phyloP scores from a whole-genome alignment of 2,329 filamentous ascomycete genomes.

The Daldinia eschscholtzii region DNA sequence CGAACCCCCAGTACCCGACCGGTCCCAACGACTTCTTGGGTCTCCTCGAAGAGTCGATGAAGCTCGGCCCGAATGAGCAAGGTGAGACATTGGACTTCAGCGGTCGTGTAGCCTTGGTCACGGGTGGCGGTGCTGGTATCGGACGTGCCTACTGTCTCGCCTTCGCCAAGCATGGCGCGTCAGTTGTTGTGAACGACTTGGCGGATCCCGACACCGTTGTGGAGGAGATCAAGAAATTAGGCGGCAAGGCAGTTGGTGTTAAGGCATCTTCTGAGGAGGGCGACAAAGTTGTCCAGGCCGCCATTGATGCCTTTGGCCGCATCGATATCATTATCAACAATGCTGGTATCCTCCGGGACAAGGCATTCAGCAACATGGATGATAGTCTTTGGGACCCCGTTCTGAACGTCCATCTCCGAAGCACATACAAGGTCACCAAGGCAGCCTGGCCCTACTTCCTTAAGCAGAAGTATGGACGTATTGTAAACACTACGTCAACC shows the following conservation, averaged over 20 bases:
- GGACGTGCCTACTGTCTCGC: constrained; percentile 91
- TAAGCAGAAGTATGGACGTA: constrained; percentile 97
- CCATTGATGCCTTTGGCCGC: constrained; percentile 92
- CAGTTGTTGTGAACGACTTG: constrained; percentile 96
- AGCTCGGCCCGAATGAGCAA: constrained; percentile 77
- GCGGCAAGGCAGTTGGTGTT: constrained; percentile 90
- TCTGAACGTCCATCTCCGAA: constrained; percentile 89
- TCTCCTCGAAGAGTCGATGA: constrained; percentile 85
- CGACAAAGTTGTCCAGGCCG: constrained; percentile 88
- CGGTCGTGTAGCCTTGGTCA: constrained; percentile 87
- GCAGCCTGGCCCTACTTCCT: constrained; percentile 98
- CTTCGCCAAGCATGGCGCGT: constrained; percentile 86
- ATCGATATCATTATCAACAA: constrained; percentile 98
- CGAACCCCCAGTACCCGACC: constrained; percentile 82
- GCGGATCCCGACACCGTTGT: constrained; percentile 91
- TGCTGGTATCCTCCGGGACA: constrained; percentile 96
- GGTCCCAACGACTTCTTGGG: constrained; percentile 90
- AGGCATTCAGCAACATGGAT: constrained; percentile 98
- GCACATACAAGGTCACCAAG: constrained; percentile 97
- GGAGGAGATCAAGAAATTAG: constrained; percentile 88
- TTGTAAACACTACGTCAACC: constrained; percentile 96
- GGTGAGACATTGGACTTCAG: constrained; percentile 84
- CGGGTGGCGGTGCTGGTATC: constrained; percentile 89
- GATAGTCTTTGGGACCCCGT: constrained; percentile 94
- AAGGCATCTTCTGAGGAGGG: constrained; percentile 96